Percentiles rank a stretch among this genome's conserved stretches.
These are phyloP conservation scores for Echeveria elegans DNA, from an alignment of 164 flowering plant species.

Conservation along the genomic window DNA sequence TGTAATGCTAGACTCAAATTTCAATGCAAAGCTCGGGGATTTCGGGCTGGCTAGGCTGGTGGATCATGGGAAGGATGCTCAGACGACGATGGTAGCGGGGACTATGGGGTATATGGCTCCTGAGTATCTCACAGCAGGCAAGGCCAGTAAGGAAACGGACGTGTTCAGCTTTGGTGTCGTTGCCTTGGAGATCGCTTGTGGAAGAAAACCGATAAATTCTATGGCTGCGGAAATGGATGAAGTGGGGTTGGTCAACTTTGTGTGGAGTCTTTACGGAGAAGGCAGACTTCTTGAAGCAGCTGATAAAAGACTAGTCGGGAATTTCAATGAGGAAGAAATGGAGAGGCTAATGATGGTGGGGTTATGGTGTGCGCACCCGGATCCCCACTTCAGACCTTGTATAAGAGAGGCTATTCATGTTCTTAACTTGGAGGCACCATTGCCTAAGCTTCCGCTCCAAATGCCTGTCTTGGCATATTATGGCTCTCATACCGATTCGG, in stretches of 20 bases:
- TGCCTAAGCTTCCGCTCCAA: neutral
- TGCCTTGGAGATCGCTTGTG: slow-evolving; percentile 38
- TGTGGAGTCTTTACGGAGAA: slow-evolving; percentile 42
- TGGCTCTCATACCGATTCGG: neutral
- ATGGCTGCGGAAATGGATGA: slow-evolving; percentile 14
- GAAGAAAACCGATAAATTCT: slow-evolving; percentile 28
- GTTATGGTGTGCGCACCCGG: slow-evolving; percentile 4
- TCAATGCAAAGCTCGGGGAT: slow-evolving; percentile 33
- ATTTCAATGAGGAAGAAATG: slow-evolving; percentile 25
- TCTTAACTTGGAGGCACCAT: neutral
- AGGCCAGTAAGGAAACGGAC: slow-evolving; percentile 44
- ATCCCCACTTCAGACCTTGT: neutral
- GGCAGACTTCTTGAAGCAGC: slow-evolving; percentile 33
- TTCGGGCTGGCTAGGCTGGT: slow-evolving; percentile 27
- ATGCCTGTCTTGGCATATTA: neutral
- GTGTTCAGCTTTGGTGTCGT: slow-evolving; percentile 56
- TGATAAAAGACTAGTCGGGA: too few species aligned
- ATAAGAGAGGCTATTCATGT: slow-evolving; percentile 1
- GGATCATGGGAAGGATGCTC: slow-evolving; percentile 14
- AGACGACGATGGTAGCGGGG: slow-evolving; percentile 30
- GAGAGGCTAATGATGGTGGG: slow-evolving; percentile 28
- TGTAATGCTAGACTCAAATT: too few species aligned
- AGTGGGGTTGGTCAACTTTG: slow-evolving; percentile 40
- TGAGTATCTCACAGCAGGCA: slow-evolving; percentile 39
- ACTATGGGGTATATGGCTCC: slow-evolving; percentile 61